A percentile compares a stretch with the other conserved stretches of the same genome.
Conservation (phyloP, 1,284 basidiomycete genomes). For the Athelia sp. region DNA sequence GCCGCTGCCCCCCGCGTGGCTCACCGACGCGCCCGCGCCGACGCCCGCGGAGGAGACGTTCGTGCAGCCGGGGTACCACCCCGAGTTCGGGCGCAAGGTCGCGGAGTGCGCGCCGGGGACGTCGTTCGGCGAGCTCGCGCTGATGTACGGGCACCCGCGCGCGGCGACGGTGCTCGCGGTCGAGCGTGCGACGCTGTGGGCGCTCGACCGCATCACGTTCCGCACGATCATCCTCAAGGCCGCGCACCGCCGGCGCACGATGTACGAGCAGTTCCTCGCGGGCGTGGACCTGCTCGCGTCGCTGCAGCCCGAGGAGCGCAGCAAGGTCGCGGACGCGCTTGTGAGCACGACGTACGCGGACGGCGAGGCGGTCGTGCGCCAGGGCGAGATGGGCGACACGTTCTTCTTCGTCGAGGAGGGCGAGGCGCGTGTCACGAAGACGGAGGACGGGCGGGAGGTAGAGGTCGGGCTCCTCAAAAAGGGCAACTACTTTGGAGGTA, state of each 20-base stretch:
- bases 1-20: constrained; percentile 54
- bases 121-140: constrained; percentile 93
- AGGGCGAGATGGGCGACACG: constrained; percentile 94
- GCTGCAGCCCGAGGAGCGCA: constrained; percentile 82
- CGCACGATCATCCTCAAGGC: constrained; percentile 93
- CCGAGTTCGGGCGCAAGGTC: constrained; percentile 78
- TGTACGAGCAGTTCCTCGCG: constrained; percentile 94
- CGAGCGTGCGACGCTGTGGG: constrained; percentile 86
- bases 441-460: constrained; percentile 61
- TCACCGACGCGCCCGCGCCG: constrained; percentile 32
- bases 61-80: constrained; percentile 58
- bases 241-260: constrained; percentile 82
- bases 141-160: constrained; percentile 97
- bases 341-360: constrained; percentile 80
- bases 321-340: constrained; percentile 96
- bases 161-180: constrained; percentile 91
- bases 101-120: constrained; percentile 82
- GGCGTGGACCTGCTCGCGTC: constrained; percentile 89
- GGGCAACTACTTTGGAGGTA: constrained; percentile 98
- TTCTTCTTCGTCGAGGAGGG: constrained; percentile 98
- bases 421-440: constrained; percentile 84
- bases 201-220: constrained; percentile 96
- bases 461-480: constrained; percentile 75
- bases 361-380: constrained; percentile 82
- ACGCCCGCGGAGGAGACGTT: constrained; percentile 47